Base-by-base conservation (phyloP, 768 basidiomycete species). In the Boletus tomentosulus region DNA sequence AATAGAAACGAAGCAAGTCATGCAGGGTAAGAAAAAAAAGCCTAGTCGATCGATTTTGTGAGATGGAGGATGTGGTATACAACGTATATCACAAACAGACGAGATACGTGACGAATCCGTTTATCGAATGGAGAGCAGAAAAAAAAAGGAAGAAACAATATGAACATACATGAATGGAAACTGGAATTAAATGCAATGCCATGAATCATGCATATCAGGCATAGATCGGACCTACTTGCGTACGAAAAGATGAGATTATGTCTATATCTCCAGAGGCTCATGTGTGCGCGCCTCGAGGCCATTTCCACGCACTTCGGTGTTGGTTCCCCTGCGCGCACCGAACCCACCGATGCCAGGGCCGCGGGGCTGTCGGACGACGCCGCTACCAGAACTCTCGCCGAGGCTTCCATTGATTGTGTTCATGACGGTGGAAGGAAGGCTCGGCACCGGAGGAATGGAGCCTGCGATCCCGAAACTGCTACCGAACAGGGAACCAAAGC, bases 231-330 rank as follows among this genome's bases (percentile, higher is more conserved):
- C 57, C 64, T 59, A 57, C 61, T 56, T 55, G 59, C 60, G 56
- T 59, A 59, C 53, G 19, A 19, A 24, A 4, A 24, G 39, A 34
- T 39, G 39, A 37, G 45, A 24, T 24, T 28, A 37, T 41, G 46
- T 71, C 61, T 76, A 91, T 78, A 92, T 85, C 71, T 92, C 91
- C 74, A 92, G 71, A 38, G 88, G 88, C 76, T 93, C 88, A 74
- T 91, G 87, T 58, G 88, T 89, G 71, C 86, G 83, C 63, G 89
- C 82, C 68, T 93, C 91, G 63, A 92, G 81, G 71, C 85, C 87
- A 34, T 60, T 66, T 72, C 81, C 81, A 74, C 84, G 79, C 46
- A 75, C 66, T n/a, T 73, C 73, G 50, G 61, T 48, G 53, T 57
- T 66, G 47, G 75, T 67, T 51, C 68, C 66, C 59, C 78, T 60